A percentile compares a stretch with the other conserved stretches of the same genome.
These are phyloP conservation scores for Brassica napus DNA, from an alignment of 345 rosid species.

Conservation along the genomic window DNA sequence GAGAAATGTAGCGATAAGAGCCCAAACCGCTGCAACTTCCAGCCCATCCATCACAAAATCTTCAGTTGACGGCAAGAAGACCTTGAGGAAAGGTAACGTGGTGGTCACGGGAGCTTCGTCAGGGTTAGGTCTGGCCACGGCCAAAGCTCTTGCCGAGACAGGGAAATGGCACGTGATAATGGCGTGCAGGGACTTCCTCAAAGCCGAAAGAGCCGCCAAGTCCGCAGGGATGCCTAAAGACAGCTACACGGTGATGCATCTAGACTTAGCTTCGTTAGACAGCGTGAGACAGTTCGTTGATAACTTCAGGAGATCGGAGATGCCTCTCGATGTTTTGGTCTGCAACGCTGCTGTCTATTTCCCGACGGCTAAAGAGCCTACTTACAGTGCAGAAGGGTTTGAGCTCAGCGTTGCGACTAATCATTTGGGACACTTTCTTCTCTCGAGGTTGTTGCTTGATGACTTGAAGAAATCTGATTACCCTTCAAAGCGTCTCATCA, in stretches of 20 bases:
- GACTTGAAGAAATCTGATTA: slow-evolving; percentile 81
- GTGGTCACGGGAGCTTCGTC: slow-evolving; percentile 91
- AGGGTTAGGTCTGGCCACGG: slow-evolving; percentile 86
- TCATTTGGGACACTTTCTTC: slow-evolving; percentile 94
- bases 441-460: slow-evolving; percentile 78
- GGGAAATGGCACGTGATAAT: slow-evolving; percentile 92
- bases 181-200: slow-evolving; percentile 80
- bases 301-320: slow-evolving; percentile 61
- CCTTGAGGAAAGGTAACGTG: slow-evolving; percentile 75
- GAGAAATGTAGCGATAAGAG: slow-evolving; percentile 57
- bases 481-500: slow-evolving; percentile 82
- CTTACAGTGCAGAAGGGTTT: slow-evolving; percentile 94
- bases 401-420: slow-evolving; percentile 95
- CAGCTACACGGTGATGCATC: slow-evolving; percentile 84
- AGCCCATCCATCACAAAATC: slow-evolving; percentile 54
- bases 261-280: slow-evolving; percentile 88
- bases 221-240: slow-evolving; percentile 67
- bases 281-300: slow-evolving; percentile 92
- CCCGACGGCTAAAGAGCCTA: slow-evolving; percentile 94
- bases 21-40: slow-evolving; percentile 67
- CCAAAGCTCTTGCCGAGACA: slow-evolving; percentile 84
- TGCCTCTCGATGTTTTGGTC: slow-evolving; percentile 86
- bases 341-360: slow-evolving; percentile 96
- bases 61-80: slow-evolving; percentile 67
- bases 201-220: slow-evolving; percentile 39